phyloP scores from a whole-genome alignment of 1,139 yeast species.

The Scheffersomyces illinoinensis region DNA sequence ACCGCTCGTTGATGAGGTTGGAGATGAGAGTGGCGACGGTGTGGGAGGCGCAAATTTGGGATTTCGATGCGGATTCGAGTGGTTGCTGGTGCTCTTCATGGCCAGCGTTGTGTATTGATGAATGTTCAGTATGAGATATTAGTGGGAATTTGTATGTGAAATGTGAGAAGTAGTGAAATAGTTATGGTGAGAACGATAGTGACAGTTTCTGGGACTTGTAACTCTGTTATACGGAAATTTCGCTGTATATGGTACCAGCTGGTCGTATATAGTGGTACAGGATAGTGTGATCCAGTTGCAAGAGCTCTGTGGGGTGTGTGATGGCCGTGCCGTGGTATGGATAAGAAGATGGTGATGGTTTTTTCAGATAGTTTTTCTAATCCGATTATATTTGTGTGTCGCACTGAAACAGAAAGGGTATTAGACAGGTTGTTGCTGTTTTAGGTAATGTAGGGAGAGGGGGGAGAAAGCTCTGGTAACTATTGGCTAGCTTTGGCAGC shows the following conservation, averaged over 20 bases:
- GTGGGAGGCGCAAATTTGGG: slow-evolving; percentile 8
- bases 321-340: neutral
- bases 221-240: neutral
- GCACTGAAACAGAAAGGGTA: neutral
- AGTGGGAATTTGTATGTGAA: too few relatives aligned
- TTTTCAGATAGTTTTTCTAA: neutral
- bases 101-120: neutral
- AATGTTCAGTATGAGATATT: neutral
- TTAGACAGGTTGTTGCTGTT: neutral
- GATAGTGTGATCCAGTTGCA: neutral
- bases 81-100: neutral
- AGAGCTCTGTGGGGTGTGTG: neutral
- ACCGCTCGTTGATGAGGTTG: neutral
- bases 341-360: neutral
- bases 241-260: neutral
- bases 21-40: slow-evolving; percentile 9
- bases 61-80: neutral
- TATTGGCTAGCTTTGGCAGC: neutral
- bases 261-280: neutral
- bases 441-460: neutral
- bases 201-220: neutral
- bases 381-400: neutral
- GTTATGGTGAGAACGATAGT: too few relatives aligned
- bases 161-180: too few relatives aligned
- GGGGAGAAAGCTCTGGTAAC: neutral